A percentile compares a stretch with the other conserved stretches of the same genome.
Conservation (phyloP, 257 asterid genomes). For the Paraleonurus japonicus region DNA sequence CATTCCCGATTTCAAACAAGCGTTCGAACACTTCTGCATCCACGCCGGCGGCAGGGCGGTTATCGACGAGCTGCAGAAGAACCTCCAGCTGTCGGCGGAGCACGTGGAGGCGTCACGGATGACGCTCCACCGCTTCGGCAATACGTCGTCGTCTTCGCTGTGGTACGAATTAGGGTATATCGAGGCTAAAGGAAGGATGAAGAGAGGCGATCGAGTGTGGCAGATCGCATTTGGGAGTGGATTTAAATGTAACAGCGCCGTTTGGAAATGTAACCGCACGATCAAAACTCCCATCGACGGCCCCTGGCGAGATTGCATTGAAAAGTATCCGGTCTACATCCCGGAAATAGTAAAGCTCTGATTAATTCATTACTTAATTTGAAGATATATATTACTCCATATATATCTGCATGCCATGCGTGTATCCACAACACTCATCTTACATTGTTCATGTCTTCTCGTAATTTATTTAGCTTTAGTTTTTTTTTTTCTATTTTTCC, state of each 20-base stretch:
- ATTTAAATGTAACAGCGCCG: conserved; percentile 64
- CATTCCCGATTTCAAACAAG: conserved; percentile 63
- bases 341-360: conserved; percentile 63
- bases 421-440: not conserved
- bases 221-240: conserved; percentile 66
- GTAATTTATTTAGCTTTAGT: not conserved
- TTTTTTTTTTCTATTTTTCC: not conserved
- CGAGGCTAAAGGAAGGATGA: conserved; percentile 63
- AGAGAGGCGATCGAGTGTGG: conserved; percentile 53
- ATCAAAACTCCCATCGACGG: conserved; percentile 46
- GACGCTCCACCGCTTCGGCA: conserved; percentile 56
- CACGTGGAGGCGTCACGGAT: conserved; percentile 62
- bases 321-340: conserved; percentile 53
- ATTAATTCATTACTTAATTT: too few species aligned
- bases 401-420: not conserved
- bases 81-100: conserved; percentile 43
- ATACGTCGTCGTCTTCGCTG: conserved; percentile 59
- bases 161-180: conserved; percentile 59
- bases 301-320: conserved; percentile 52
- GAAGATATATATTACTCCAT: too few species aligned
- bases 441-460: conserved; percentile 26
- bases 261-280: conserved; percentile 60
- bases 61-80: conserved; percentile 66
- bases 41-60: conserved; percentile 65
- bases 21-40: conserved; percentile 58